Base-by-base conservation (phyloP, 192 early-diverging fungal species). In the Coemansia sp. region DNA sequence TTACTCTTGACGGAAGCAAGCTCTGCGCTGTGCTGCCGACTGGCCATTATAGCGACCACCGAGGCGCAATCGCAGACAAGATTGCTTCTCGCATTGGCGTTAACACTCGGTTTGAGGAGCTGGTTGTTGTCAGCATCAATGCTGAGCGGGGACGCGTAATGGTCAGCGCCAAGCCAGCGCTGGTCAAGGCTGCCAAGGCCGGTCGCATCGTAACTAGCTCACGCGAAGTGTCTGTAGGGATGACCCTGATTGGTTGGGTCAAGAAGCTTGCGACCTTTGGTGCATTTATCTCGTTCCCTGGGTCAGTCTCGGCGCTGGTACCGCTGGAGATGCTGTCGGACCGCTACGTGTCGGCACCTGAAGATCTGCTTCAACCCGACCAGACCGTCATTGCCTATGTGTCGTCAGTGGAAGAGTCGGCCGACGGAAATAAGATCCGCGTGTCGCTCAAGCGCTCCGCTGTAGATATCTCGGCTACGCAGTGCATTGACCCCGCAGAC, bases 301-400 rank as follows among this genome's bases (percentile, higher is more conserved):
- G 88, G 14, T 83, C 75, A 0, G 35, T 85, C 6, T 69, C 73
- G 23, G 90, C 83, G n/a, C 64, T 89, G 43, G 90, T 85, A n/a
- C 67, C 67, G 21, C 41, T 80, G 29, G 70, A 75, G 43, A 70
- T 80, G 61, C 53, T 90, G 24, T 86, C 90, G 5, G 90, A 92
- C 65, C 67, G 73, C 39, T 91, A 76, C 62, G 82, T 93, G 0
- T 64, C 88, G 8, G 66, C 76, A 2, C 70, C 87, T 1, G 68
- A 73, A 43, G 85, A 87, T 12, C 49, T 72, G 21, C 84, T 91
- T 54, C 51, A 76, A 29, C 57, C 56, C 22, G 84, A 87, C 52
- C 93, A 95, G 67, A 89, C 89, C 12, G 91, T 95, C 6, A 37
- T 91, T 37, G 86, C 84, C 9, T 70, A 59, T 29, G 79, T 95